Evolutionary conservation across 768 basidiomycete genomes (phyloP), one percentile per base, ranked within the genome.

Genomic region (Phanerodontia chrysosporium): DNA sequence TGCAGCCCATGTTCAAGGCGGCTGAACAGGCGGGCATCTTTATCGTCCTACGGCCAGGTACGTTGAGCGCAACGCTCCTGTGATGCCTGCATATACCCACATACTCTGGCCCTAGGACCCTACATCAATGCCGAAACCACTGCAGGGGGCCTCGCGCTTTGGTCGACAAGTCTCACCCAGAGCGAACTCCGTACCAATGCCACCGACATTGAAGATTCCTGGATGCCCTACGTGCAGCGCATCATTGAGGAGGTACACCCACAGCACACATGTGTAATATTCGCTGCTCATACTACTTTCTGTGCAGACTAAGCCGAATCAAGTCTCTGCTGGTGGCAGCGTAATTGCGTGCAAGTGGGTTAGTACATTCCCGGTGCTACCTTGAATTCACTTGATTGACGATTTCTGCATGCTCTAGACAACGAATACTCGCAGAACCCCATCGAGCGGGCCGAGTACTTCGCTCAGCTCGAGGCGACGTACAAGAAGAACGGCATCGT

Each of bases 91-190:
- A 21, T 46, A 7, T 46, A 14, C n/a, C n/a, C n/a, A n/a, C n/a
- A 35, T 35, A 12, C 18, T 42, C 18, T 7, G 4, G 8, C 4
- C 39, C 39, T 42, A 48, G 51, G 52, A 6, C 35, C 32, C 75
- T 83, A 90, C 64, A 90, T 91, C 73, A 91, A 91, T 63, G 89
- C 88, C 3, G 90, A 92, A 68, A 90, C 88, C 0, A 85, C 86
- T 14, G 91, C 88, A 0, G 90, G 90, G 25, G 90, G 90, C 10
- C 77, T 85, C 58, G 75, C 83, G 1, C 80, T 80, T 56, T 92
- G 90, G 90, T 76, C 82, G 12, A 91, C 90, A 1, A 79, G 82
- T 13, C 78, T 84, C 64, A 82, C 89, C 16, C 79, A 83, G 2
- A 87, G 86, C 8, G 73, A 75, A 45, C 74, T 92, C 16, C 82